Conservation (phyloP, 345 rosid species). For the Boechera divaricarpa region DNA sequence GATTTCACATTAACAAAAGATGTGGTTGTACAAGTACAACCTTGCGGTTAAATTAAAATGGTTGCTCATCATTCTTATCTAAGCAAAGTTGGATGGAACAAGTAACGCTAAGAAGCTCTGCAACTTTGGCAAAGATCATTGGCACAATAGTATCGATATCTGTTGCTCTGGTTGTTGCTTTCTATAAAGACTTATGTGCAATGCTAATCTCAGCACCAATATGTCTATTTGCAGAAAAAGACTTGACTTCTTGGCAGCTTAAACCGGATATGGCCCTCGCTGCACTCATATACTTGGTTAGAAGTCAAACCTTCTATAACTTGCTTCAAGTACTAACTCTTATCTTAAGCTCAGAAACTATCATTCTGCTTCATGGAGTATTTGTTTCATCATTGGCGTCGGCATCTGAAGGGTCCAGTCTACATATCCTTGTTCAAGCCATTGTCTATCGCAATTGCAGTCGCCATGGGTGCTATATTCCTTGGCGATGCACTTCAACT, state of each 20-base stretch:
- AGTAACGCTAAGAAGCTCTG: no score
- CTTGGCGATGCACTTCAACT: conserved; percentile 42
- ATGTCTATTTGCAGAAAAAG: conserved; percentile 47
- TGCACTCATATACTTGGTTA: conserved; percentile 46
- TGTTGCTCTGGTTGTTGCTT: no score
- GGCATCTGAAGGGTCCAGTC: background rate
- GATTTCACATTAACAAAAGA: no score
- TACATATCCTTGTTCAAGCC: conserved; percentile 47
- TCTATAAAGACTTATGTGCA: background rate
- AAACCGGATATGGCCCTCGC: background rate
- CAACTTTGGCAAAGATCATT: no score
- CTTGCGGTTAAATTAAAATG: no score
- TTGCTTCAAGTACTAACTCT: conserved; percentile 24
- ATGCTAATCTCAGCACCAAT: conserved; percentile 39
- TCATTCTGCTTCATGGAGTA: conserved; percentile 27
- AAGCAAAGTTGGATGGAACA: no score
- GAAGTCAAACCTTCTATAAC: conserved; percentile 22
- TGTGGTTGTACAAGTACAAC: no score
- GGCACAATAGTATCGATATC: no score
- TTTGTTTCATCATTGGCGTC: conserved; percentile 18
- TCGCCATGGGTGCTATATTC: conserved; percentile 37
- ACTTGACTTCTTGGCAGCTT: conserved; percentile 45
- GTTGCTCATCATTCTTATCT: no score
- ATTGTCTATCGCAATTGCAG: conserved; percentile 36
- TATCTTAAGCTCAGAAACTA: background rate